Base-by-base conservation (phyloP, 257 asterid species). In the Nicotiana paniculata region DNA sequence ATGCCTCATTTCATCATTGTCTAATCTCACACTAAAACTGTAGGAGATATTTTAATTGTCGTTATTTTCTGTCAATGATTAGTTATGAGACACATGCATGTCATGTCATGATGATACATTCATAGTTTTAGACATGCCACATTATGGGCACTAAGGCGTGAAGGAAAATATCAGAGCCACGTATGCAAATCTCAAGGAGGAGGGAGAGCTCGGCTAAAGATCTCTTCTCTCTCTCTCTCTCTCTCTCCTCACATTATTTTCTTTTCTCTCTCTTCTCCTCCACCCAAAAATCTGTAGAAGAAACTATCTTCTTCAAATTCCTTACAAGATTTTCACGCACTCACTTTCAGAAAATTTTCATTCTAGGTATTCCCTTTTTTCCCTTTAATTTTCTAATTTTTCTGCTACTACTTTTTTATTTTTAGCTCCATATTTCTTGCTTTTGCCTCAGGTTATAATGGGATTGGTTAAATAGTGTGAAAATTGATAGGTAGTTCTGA, bases 171-270 rank as follows among this genome's bases (percentile, higher is more conserved):
- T 87, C 85, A 77, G 75, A 54, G 90, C 88, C 90, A 95, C 97
- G 94, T 95, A 81, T 54, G 97, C 93, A 81, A 74, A 74, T 74
- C 4, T 82, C 18, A 28, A 62, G 76, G 82, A 63, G 63, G 83
- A 58, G 67, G 84, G 93, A 89, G 93, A 89, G 83, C 81, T 88
- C 90, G 89, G 98, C 87, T 93, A 93, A 93, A 95, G 97, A 92
- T 93, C 94, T 91, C 89, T 80, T 81, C 81, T 51, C 33, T 0
- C 72, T 28, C 75, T 48, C 46, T 89, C 89, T 86, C 87, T 87
- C 88, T 82, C 92, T 90, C 92, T 90, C 93, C 83, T 89, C 91
- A 86, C 88, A 89, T 92, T 88, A 89, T 86, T 43, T 17, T 83
- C 84, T 84, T 81, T 33, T 78, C 84, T 84, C 78, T 81, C 80